Evolutionary conservation across 257 asterid genomes (phyloP).

Genomic region (Solanum pennellii): DNA sequence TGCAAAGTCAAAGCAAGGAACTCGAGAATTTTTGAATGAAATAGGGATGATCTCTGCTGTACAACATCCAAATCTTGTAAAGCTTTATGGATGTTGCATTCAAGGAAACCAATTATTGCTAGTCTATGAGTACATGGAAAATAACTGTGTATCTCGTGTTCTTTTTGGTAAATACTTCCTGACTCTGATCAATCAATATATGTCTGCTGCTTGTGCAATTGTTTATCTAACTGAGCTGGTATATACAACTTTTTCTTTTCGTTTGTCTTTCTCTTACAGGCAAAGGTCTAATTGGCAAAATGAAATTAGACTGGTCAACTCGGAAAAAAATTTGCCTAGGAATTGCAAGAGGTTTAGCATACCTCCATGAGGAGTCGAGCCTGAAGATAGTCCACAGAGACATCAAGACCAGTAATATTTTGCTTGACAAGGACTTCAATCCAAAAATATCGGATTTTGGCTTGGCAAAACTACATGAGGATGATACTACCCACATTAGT

Average conservation of each 20-base stretch:
- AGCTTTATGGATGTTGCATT: constrained; percentile 80
- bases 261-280: constrained; percentile 29
- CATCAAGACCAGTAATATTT: constrained; percentile 73
- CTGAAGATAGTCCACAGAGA: constrained; percentile 85
- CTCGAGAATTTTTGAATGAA: constrained; percentile 77
- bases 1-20: constrained; percentile 84
- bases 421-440: constrained; percentile 67
- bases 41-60: constrained; percentile 83
- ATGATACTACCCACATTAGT: constrained; percentile 67
- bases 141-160: constrained; percentile 69
- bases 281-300: constrained; percentile 22
- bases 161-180: constrained; percentile 52
- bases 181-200: neutral
- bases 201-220: neutral
- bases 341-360: constrained; percentile 71
- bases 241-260: neutral
- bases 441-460: constrained; percentile 94
- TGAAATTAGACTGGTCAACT: constrained; percentile 70
- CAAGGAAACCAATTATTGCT: constrained; percentile 77
- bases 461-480: constrained; percentile 75
- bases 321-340: constrained; percentile 69
- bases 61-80: constrained; percentile 79
- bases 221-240: neutral
- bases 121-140: constrained; percentile 81
- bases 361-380: constrained; percentile 81